Evolutionary conservation across 345 rosid genomes (phyloP), one percentile per base, ranked within the genome.

Genomic region (Stellera chamaejasme): DNA sequence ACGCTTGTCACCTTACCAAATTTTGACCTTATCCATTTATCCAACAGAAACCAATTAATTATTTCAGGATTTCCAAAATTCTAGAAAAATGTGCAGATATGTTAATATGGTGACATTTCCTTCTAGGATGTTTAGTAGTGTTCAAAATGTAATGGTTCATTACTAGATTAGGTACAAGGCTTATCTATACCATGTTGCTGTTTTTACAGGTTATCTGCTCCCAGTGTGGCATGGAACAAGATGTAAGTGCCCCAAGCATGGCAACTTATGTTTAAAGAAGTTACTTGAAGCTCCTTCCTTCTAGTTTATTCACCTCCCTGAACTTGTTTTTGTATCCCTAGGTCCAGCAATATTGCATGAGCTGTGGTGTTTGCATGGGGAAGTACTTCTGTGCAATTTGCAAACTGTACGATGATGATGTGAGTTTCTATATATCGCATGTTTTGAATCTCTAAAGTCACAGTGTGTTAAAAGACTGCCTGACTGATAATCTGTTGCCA

Each of bases 391-490:
- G 88, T 56, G 59, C 69, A 6, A 68, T 73, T 60, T 84, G 92
- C 82, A 84, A 82, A 49, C 79, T 82, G 75, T 84, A 69, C 2
- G 85, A 82, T 45, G 92, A 82, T 66, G 85, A 84, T 65, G 92
- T 84, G 50, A 66, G 63, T 56, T 45, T 54, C 62, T 13, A 3
- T 32, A 16, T 0, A 16, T 0, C 15, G 39, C 14, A 42, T 14
- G 28, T 45, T 27, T 11, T 10, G 60, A 27, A 50, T 62, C 50
- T 36, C 43, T 11, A 5, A 0, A 44, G 13, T 47, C 27, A 1
- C 19, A 11, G 51, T 39, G 48, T 12, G 13, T 51, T 50, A 19
- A 15, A 14, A 0, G 48, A 54, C 25, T 58, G 42, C 54, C 59
- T 14, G 43, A 41, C 27, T 43, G 9, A 13, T 48, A 4, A 60